Evolutionary conservation across 768 basidiomycete species (phyloP).

Genomic region (Trametes villosa): DNA sequence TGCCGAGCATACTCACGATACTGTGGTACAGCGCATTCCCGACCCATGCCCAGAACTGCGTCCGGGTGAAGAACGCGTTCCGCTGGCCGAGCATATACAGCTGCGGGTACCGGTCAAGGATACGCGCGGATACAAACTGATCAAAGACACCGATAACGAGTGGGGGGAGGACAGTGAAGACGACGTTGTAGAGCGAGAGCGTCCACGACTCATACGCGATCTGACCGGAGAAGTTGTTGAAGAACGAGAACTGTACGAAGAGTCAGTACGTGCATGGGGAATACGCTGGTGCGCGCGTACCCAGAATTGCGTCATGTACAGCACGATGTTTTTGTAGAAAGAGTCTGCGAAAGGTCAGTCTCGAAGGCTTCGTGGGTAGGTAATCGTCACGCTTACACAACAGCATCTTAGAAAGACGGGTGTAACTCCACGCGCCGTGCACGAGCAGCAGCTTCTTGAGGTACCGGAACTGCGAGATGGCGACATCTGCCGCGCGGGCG

Average conservation of each 20-base stretch:
- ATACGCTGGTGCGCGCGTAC: constrained; percentile 47
- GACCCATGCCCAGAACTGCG: constrained; percentile 92
- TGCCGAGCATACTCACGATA: constrained; percentile 53
- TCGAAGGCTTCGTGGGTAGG: background rate
- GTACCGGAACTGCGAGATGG: constrained; percentile 96
- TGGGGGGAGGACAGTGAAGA: constrained; percentile 95
- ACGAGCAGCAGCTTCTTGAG: constrained; percentile 94
- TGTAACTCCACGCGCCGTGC: constrained; percentile 99
- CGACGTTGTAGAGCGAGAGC: constrained; percentile 92
- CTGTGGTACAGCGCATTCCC: constrained; percentile 90
- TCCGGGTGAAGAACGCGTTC: constrained; percentile 92
- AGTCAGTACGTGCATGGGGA: background rate
- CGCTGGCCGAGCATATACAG: constrained; percentile 92
- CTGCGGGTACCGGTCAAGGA: constrained; percentile 96
- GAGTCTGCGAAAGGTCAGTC: constrained; percentile 61
- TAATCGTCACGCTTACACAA: constrained; percentile 65
- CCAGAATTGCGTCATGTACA: constrained; percentile 99
- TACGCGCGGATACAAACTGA: constrained; percentile 96
- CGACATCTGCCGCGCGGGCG: constrained; percentile 94
- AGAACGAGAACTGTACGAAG: constrained; percentile 82
- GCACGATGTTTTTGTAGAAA: constrained; percentile 98
- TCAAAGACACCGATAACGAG: constrained; percentile 98
- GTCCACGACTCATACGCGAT: constrained; percentile 99
- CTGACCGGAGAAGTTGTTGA: constrained; percentile 99
- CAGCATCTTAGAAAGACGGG: constrained; percentile 91